Evolutionary conservation across 352 stramenopile species (phyloP).

Genomic region (Globisporangium nagaii): DNA sequence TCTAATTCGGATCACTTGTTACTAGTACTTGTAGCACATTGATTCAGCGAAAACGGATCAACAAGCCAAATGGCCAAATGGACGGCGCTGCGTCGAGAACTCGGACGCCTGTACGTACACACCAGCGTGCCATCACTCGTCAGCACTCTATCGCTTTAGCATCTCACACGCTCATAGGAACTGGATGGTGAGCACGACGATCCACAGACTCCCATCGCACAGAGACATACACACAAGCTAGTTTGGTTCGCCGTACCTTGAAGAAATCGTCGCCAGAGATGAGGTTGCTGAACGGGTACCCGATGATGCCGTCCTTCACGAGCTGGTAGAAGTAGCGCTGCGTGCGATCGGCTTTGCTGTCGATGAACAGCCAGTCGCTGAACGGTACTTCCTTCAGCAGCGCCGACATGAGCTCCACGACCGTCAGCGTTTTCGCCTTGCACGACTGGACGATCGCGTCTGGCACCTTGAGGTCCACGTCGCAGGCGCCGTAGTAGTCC

Average conservation of each 20-base stretch:
- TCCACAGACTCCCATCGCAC: no score
- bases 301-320: conserved; percentile 38
- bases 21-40: no score
- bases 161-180: no score
- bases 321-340: conserved; percentile 64
- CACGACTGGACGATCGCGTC: conserved; percentile 11
- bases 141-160: neutral
- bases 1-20: no score
- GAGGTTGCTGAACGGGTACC: conserved; percentile 54
- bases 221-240: neutral
- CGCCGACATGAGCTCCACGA: conserved; percentile 30
- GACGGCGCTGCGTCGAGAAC: conserved; percentile 20
- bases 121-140: neutral
- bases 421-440: conserved; percentile 17
- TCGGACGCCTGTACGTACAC: conserved; percentile 14
- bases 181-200: no score
- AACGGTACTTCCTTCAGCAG: conserved; percentile 29
- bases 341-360: conserved; percentile 51
- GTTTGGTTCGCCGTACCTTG: no score
- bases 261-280: conserved; percentile 38
- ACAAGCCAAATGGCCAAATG: neutral
- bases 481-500: conserved; percentile 31
- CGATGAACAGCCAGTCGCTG: conserved; percentile 53
- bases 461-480: conserved; percentile 21
- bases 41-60: neutral